Base-by-base conservation (phyloP, 108 stramenopile species). In the Cylindrotheca closterium region DNA sequence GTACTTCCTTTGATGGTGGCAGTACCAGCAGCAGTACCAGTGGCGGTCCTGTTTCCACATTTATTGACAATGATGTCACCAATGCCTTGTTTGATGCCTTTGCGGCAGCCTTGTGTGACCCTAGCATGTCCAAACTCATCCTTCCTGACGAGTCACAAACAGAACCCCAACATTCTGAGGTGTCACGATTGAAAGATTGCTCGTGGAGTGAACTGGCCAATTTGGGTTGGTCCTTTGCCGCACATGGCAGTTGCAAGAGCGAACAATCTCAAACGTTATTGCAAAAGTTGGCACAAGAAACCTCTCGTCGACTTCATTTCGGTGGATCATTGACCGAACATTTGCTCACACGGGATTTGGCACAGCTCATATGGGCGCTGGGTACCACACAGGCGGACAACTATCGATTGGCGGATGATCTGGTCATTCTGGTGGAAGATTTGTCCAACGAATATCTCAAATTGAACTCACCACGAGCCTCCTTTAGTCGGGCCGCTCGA, bases 181-280 rank as follows among this genome's bases (percentile, higher is more conserved):
- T 27, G 10, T 59, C 63, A 2, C 29, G 75, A 30, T 47, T 88
- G 34, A 28, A 63, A 62, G 54, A 53, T n/a, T 87, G 86, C 69
- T 63, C 82, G 0, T 89, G 88, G 88, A 84, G 71, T 47, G 88
- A 92, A 54, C 54, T 92, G 15, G 84, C 91, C 1, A 92, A 76
- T 49, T 59, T 88, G 30, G 91, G 82, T 8, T 92, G 91, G 91
- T 85, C 91, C 8, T 92, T 80, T 73, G 91, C 88, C 8, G 72
- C 74, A 7, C 78, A 83, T 47, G 91, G 87, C 37, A 58, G 79
- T 5, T 85, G 73, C 57, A 66, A 58, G 24, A 77, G 85, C 22
- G 45, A 31, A 19, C 52, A 70, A 49, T 75, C 86, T 19, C 73
- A 81, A 61, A 61, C 34, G 28, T 62, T 88, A 45, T 63, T 92